Conservation (phyloP, 2,329 filamentous ascomycete genomes). For the Aureobasidium sp. region DNA sequence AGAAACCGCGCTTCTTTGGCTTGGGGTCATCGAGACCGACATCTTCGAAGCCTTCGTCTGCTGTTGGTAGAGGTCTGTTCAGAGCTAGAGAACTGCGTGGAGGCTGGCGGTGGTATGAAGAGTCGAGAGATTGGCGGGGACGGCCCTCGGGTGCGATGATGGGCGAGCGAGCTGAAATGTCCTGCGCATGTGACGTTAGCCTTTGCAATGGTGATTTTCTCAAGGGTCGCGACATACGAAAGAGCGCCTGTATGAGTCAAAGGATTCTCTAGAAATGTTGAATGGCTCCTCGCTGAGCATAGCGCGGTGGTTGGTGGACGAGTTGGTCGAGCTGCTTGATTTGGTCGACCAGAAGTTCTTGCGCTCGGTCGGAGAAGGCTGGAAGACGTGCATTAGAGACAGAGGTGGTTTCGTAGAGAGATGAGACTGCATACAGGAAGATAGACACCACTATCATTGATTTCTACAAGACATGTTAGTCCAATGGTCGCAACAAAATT, state of each 20-base stretch:
- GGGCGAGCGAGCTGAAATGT: constrained; percentile 83
- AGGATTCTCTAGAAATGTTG: constrained; percentile 91
- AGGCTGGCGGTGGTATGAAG: constrained; percentile 48
- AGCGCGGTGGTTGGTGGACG: constrained; percentile 52
- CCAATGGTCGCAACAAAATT: constrained; percentile 15
- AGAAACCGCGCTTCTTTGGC: constrained; percentile 70
- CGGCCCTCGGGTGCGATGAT: constrained; percentile 49
- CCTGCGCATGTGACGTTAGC: constrained; percentile 45
- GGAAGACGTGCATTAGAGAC: constrained; percentile 22
- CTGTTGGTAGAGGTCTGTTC: constrained; percentile 27
- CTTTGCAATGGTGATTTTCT: neutral
- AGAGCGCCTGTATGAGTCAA: constrained; percentile 91
- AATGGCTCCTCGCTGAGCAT: constrained; percentile 81
- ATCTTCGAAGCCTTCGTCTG: constrained; percentile 77
- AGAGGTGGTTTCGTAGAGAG: neutral
- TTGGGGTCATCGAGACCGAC: constrained; percentile 77
- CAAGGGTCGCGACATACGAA: constrained; percentile 59
- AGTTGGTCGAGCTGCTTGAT: constrained; percentile 46
- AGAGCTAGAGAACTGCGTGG: constrained; percentile 31
- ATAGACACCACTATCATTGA: constrained; percentile 92
- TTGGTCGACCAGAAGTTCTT: constrained; percentile 64
- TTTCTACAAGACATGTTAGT: constrained; percentile 52
- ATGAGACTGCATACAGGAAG: constrained; percentile 58
- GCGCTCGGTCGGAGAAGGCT: constrained; percentile 86
- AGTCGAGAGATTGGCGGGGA: constrained; percentile 77